Percentiles rank a stretch among this genome's conserved stretches.
phyloP scores from a whole-genome alignment of 139 green algal genomes.

The Haematococcus sp. region DNA sequence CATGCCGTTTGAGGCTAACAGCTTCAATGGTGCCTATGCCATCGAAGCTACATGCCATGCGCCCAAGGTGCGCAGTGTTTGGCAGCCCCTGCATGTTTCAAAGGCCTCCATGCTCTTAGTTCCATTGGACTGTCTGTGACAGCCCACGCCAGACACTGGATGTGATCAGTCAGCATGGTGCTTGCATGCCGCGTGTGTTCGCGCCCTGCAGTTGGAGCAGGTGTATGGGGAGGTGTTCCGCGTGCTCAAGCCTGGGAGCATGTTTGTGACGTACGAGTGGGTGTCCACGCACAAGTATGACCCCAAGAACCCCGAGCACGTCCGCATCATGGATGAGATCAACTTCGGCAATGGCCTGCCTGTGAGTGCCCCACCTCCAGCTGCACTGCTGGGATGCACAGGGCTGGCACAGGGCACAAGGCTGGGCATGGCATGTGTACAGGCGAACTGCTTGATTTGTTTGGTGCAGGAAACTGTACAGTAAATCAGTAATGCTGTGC shows the following conservation, averaged over 20 bases:
- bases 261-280: conserved; percentile 96
- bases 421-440: too few relatives aligned
- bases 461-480: too few relatives aligned
- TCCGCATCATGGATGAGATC: conserved; percentile 94
- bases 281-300: conserved; percentile 88
- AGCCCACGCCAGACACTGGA: neutral
- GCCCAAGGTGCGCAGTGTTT: conserved; percentile 49
- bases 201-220: conserved; percentile 58
- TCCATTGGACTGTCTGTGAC: too few relatives aligned
- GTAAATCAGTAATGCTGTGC: too few relatives aligned
- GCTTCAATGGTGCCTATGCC: conserved; percentile 91
- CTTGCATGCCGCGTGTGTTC: neutral
- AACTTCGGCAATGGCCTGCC: conserved; percentile 97
- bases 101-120: neutral
- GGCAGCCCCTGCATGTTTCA: too few relatives aligned
- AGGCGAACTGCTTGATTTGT: too few relatives aligned
- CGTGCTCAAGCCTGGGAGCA: conserved; percentile 90
- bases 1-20: conserved; percentile 84
- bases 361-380: conserved; percentile 24
- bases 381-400: neutral
- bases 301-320: conserved; percentile 79
- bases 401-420: too few relatives aligned
- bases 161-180: neutral
- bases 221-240: conserved; percentile 90
- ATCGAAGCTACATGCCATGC: conserved; percentile 99